These are phyloP conservation scores for Halophytophthora polymorphica DNA, from an alignment of 352 stramenopile species.

Conservation along the genomic window DNA sequence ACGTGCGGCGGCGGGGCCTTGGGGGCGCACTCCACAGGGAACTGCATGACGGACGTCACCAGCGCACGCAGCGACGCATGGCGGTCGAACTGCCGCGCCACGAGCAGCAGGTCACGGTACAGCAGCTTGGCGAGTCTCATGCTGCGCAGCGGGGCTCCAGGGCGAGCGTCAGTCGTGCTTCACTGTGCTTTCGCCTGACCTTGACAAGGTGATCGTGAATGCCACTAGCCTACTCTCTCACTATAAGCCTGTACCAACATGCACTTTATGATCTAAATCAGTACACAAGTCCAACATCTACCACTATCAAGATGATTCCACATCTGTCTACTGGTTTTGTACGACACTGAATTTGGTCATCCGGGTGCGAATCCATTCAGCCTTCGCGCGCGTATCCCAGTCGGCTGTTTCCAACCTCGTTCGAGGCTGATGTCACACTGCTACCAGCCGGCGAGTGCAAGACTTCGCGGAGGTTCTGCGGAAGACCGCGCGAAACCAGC, in stretches of 20 bases:
- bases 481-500: too few relatives aligned
- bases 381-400: too few relatives aligned
- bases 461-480: too few relatives aligned
- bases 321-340: too few relatives aligned
- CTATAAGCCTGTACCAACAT: background rate
- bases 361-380: too few relatives aligned
- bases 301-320: too few relatives aligned
- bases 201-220: background rate
- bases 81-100: constrained; percentile 53
- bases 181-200: background rate
- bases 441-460: too few relatives aligned
- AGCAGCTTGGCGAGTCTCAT: constrained; percentile 57
- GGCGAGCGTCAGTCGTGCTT: background rate
- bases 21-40: constrained; percentile 22
- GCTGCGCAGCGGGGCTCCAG: background rate
- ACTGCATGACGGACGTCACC: constrained; percentile 56
- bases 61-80: constrained; percentile 56
- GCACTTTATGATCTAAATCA: too few relatives aligned
- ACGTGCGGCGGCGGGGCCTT: constrained; percentile 44
- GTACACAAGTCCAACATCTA: too few relatives aligned
- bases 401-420: too few relatives aligned
- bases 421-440: too few relatives aligned
- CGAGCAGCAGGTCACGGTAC: constrained; percentile 68
- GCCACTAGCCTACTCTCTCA: background rate
- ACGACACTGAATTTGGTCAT: too few relatives aligned